Evolutionary conservation across 805 yeast species (phyloP).

Genomic region (Zygosaccharomyces gambellarensis): DNA sequence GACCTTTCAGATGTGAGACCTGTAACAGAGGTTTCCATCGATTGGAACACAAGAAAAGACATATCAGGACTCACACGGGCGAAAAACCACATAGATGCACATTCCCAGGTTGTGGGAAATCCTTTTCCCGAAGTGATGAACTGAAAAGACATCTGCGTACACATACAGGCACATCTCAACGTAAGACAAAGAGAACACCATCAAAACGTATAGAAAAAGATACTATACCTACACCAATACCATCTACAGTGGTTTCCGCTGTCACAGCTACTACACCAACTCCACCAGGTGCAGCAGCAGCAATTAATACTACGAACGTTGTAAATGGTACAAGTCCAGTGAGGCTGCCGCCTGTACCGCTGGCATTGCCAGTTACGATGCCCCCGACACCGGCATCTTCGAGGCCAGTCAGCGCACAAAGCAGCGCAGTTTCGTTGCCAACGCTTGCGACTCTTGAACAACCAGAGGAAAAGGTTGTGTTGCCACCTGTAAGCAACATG

Average conservation of each 20-base stretch:
- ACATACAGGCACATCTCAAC: constrained; percentile 55
- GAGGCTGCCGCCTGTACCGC: constrained; percentile 2
- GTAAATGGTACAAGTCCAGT: background rate
- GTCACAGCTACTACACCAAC: no score
- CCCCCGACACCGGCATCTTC: constrained; percentile 17
- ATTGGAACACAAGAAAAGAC: constrained; percentile 85
- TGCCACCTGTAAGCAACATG: constrained; percentile 30
- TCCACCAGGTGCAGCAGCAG: no score
- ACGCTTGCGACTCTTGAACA: constrained; percentile 14
- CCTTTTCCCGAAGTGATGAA: constrained; percentile 78
- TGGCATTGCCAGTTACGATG: constrained; percentile 4
- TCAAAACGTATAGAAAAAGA: constrained; percentile 10
- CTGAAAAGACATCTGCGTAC: constrained; percentile 79
- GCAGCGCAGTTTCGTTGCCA: constrained; percentile 19
- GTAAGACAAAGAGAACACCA: constrained; percentile 37
- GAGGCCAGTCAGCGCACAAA: constrained; percentile 16
- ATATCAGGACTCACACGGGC: constrained; percentile 87
- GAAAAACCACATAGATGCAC: constrained; percentile 85
- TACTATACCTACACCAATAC: background rate
- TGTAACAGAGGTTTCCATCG: constrained; percentile 85
- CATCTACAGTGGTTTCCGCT: background rate
- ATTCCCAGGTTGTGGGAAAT: constrained; percentile 73
- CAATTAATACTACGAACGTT: background rate
- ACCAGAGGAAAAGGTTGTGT: constrained; percentile 14
- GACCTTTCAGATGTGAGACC: constrained; percentile 81